Evolutionary conservation across 2,329 filamentous ascomycete genomes (phyloP).

Genomic region (Ceratocystis colombiana): DNA sequence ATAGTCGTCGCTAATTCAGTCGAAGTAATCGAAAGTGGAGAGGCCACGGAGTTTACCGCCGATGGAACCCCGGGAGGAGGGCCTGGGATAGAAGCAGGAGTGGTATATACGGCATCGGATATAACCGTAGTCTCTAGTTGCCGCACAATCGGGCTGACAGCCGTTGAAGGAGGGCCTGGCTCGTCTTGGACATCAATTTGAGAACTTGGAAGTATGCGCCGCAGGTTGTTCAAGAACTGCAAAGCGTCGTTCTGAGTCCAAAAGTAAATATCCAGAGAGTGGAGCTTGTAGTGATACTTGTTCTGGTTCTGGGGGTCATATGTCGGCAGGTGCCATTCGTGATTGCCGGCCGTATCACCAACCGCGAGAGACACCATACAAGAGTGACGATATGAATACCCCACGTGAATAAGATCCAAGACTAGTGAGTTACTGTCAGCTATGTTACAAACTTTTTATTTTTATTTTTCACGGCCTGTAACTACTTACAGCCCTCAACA

Average conservation of each 20-base stretch:
- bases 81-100: constrained; percentile 26
- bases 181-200: constrained; percentile 57
- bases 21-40: neutral
- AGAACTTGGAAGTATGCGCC: constrained; percentile 51
- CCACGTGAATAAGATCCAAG: constrained; percentile 53
- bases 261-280: constrained; percentile 68
- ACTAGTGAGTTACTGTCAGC: constrained; percentile 60
- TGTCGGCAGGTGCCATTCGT: constrained; percentile 65
- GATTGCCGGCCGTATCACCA: constrained; percentile 39
- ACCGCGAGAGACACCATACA: constrained; percentile 59
- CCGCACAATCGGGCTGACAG: constrained; percentile 61
- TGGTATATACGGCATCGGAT: constrained; percentile 44
- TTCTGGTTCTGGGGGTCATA: constrained; percentile 63
- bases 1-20: neutral
- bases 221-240: constrained; percentile 58
- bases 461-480: constrained; percentile 40
- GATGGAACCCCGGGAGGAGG: constrained; percentile 26
- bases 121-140: constrained; percentile 63
- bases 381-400: constrained; percentile 65
- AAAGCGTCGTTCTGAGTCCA: constrained; percentile 65
- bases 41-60: constrained; percentile 24
- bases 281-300: constrained; percentile 69
- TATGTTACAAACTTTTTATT: constrained; percentile 46
- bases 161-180: constrained; percentile 42
- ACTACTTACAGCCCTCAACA: constrained; percentile 59